Evolutionary conservation across 2,329 filamentous ascomycete genomes (phyloP), one percentile per base, ranked within the genome.

Genomic region (Verticillium isaacii): DNA sequence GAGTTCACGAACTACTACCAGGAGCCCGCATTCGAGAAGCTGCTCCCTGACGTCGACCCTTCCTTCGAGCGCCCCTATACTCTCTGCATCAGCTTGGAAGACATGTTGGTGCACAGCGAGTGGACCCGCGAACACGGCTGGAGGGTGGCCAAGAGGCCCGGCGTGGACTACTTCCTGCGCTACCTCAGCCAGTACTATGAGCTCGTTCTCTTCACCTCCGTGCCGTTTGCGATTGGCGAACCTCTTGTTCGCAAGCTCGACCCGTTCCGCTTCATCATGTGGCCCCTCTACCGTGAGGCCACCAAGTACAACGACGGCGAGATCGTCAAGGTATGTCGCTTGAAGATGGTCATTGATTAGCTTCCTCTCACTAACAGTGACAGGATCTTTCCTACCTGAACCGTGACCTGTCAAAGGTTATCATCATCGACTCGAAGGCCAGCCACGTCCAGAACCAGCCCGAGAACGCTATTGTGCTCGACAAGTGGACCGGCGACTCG

Each of bases 141-240:
- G 93, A 88, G 94, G 68, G 85, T 96, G 64, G 95, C 95, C 32
- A 99, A 99, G 81, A 87, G 95, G 58, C 95, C 95, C 39, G 95
- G 95, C 56, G 86, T 96, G 64, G 95, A 99, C 78, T 99, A 99
- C 80, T 99, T 99, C 80, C 80, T 99, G 66, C 91, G 92, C 72
- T 99, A 99, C 75, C 85, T 99, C 57, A 94, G 91, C 77, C 93
- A 97, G 76, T 98, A 99, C 83, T 99, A 97, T 73, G 95, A 99
- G 76, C 83, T 99, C 60, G 95, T 98, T 59, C 87, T 99, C 66
- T 99, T 98, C 80, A 99, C 95, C 36, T 91, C 86, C 45, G 89
- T 95, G 56, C 93, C 94, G 0, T 92, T 88, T 71, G 88, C 87
- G 71, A 90, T 92, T 73, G 94, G 89, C 32, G 93, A 97, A 68